phyloP scores from a whole-genome alignment of 106 monocot genomes.

The Apostasia shenzhenica region DNA sequence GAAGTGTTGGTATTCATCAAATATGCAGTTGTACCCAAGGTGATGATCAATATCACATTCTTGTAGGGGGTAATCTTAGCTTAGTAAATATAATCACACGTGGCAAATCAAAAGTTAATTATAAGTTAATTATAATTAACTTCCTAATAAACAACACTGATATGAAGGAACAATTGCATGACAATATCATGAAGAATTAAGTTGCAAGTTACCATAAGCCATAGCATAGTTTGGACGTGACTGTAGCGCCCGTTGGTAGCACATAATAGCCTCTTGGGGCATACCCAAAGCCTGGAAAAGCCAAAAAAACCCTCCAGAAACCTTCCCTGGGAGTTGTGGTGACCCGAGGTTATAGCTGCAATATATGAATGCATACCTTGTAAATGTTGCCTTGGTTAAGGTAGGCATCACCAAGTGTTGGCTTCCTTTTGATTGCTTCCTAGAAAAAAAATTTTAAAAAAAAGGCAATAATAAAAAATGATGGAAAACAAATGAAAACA shows the following conservation, averaged over 20 bases:
- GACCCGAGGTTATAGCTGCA: constrained; percentile 16
- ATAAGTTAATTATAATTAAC: no score
- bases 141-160: no score
- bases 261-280: constrained; percentile 79
- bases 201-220: constrained; percentile 48
- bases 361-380: constrained; percentile 62
- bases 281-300: constrained; percentile 88
- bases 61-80: no score
- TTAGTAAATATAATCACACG: no score
- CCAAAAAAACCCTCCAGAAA: constrained; percentile 34
- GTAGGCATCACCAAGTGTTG: constrained; percentile 80
- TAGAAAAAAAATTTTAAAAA: constrained; percentile 13
- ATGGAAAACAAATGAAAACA: no score
- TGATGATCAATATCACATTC: no score
- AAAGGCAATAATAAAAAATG: no score
- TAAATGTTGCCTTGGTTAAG: constrained; percentile 86
- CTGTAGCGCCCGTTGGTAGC: constrained; percentile 80
- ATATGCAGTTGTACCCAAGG: no score
- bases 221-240: constrained; percentile 71
- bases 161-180: no score
- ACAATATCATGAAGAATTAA: neutral
- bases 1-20: no score
- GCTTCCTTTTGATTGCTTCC: constrained; percentile 94
- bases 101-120: no score
- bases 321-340: constrained; percentile 8